A percentile compares a stretch with the other conserved stretches of the same genome.
These are phyloP conservation scores for Claviceps spartinae DNA, from an alignment of 2,329 filamentous ascomycete genomes.

Conservation along the genomic window DNA sequence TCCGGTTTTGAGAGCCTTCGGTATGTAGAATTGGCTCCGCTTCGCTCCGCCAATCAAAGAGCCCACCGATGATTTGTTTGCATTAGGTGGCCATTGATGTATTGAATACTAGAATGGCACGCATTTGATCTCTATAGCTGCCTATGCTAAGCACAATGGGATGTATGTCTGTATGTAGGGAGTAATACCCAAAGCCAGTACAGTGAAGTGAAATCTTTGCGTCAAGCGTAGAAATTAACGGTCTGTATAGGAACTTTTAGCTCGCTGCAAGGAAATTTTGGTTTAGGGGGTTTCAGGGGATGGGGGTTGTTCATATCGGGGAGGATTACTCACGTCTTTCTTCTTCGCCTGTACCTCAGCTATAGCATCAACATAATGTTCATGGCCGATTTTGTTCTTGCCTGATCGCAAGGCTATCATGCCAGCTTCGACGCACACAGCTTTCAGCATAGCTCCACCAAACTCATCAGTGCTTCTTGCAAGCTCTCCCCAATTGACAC, in stretches of 20 bases:
- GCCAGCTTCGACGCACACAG: constrained; percentile 94
- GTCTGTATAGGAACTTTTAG: constrained; percentile 23
- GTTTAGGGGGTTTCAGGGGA: neutral
- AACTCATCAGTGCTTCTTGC: constrained; percentile 97
- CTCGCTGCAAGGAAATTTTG: constrained; percentile 1
- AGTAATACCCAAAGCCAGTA: neutral
- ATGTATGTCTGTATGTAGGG: neutral
- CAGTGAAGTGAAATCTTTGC: neutral
- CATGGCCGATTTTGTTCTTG: constrained; percentile 92
- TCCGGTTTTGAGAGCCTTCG: too few relatives aligned
- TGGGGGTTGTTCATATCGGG: too few relatives aligned
- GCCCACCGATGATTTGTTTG: neutral
- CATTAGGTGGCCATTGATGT: neutral
- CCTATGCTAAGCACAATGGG: neutral
- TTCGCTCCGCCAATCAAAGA: too few relatives aligned
- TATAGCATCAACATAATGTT: constrained; percentile 98
- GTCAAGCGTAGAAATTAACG: constrained; percentile 42
- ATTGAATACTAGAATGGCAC: neutral
- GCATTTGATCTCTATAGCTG: neutral
- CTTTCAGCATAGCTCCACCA: constrained; percentile 93
- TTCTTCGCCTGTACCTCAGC: constrained; percentile 91
- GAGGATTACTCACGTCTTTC: constrained; percentile 54
- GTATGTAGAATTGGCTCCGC: too few relatives aligned
- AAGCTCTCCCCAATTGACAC: constrained; percentile 90
- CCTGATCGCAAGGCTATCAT: constrained; percentile 96